Percentiles rank a stretch among this genome's conserved stretches.
Conservation (phyloP, 129 eudicot genomes). For the Lactuca saligna region DNA sequence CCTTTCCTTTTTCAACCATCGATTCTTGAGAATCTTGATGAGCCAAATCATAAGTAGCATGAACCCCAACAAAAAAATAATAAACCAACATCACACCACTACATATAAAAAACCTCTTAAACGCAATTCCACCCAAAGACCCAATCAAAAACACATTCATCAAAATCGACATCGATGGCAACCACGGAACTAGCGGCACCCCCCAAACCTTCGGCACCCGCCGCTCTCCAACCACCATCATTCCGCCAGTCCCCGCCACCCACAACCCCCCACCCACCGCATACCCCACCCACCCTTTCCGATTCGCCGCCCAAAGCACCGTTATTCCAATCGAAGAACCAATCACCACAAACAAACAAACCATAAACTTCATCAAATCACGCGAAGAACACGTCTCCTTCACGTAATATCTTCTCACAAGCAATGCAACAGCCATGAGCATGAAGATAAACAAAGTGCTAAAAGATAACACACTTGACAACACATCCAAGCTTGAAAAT, state of each 20-base stretch:
- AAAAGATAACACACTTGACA: constrained; percentile 82
- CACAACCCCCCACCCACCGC: constrained; percentile 47
- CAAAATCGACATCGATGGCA: constrained; percentile 65
- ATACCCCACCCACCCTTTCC: constrained; percentile 55
- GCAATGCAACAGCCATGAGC: constrained; percentile 87
- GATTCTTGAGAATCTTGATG: constrained; percentile 37
- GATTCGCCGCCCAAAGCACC: constrained; percentile 41
- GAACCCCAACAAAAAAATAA: constrained; percentile 75
- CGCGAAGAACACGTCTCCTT: constrained; percentile 45
- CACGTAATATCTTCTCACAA: constrained; percentile 70
- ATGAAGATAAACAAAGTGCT: constrained; percentile 82
- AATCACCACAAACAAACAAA: constrained; percentile 42
- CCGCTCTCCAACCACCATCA: constrained; percentile 52
- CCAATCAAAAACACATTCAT: constrained; percentile 75
- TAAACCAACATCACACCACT: constrained; percentile 72
- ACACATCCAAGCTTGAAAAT: constrained; percentile 70
- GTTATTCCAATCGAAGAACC: constrained; percentile 60
- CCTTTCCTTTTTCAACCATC: constrained; percentile 41
- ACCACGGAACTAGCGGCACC: constrained; percentile 81
- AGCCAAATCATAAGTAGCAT: constrained; percentile 83
- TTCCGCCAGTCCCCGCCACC: constrained; percentile 49
- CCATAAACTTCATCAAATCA: constrained; percentile 42
- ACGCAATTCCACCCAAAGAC: constrained; percentile 59
- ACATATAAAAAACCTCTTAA: constrained; percentile 69
- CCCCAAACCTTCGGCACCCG: constrained; percentile 81